Evolutionary conservation across 768 basidiomycete genomes (phyloP).

Genomic region (Suillus cothurnatus): DNA sequence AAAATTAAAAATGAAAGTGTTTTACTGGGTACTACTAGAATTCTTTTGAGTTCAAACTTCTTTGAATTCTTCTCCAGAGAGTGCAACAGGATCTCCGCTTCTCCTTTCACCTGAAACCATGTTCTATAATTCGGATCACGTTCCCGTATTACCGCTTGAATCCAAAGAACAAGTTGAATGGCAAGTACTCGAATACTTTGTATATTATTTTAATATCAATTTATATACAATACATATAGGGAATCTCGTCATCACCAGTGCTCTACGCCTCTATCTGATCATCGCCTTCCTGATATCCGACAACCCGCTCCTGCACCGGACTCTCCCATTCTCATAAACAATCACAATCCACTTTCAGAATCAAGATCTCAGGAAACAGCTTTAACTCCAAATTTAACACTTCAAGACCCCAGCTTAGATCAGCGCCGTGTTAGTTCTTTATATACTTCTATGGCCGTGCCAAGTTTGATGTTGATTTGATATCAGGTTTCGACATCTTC

Average conservation of each 20-base stretch:
- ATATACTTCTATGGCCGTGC: conserved; percentile 34
- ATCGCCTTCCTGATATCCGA: conserved; percentile 36
- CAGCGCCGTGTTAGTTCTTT: conserved; percentile 39
- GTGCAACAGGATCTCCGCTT: conserved; percentile 22
- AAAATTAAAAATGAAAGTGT: conserved; percentile 5
- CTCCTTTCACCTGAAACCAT: conserved; percentile 23
- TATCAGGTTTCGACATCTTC: conserved; percentile 41
- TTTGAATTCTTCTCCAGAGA: conserved; percentile 12
- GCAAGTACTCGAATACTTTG: conserved; percentile 26
- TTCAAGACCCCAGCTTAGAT: conserved; percentile 33
- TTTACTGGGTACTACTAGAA: no score
- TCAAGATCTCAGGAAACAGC: conserved; percentile 37
- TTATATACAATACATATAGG: conserved; percentile 14
- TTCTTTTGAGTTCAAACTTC: no score
- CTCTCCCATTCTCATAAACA: conserved; percentile 9
- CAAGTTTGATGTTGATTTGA: conserved; percentile 42
- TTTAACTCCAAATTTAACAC: conserved; percentile 34
- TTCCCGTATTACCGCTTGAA: conserved; percentile 26
- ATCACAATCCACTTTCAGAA: conserved; percentile 22
- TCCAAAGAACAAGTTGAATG: conserved; percentile 26
- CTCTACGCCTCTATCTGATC: conserved; percentile 31
- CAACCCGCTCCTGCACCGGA: conserved; percentile 20
- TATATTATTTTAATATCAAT: conserved; percentile 14
- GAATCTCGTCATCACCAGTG: conserved; percentile 25
- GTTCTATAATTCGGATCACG: conserved; percentile 36